phyloP scores from a whole-genome alignment of 768 basidiomycete species.

The Cystobasidiopsis lactophilus region DNA sequence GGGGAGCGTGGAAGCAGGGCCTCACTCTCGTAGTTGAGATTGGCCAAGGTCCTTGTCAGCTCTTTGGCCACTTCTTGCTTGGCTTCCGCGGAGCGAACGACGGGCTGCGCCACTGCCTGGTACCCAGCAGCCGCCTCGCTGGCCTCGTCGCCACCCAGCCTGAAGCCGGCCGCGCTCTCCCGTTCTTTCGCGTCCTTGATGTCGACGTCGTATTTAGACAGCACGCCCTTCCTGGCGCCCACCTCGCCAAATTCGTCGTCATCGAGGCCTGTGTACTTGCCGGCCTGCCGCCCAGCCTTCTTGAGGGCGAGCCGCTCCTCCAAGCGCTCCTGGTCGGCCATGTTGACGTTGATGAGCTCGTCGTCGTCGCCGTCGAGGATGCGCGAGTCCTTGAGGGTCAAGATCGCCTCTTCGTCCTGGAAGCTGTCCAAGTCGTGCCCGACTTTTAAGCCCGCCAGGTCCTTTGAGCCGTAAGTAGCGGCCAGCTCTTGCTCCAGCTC shows the following conservation, averaged over 20 bases:
- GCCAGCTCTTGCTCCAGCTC: constrained; percentile 37
- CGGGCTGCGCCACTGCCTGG: constrained; percentile 4
- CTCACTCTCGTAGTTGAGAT: constrained; percentile 52
- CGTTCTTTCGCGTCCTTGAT: constrained; percentile 35
- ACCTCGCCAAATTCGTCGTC: constrained; percentile 79
- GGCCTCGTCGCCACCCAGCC: constrained; percentile 38
- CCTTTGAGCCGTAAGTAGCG: constrained; percentile 24
- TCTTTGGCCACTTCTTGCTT: constrained; percentile 16
- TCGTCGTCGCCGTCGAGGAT: constrained; percentile 97
- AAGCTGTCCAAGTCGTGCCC: constrained; percentile 80
- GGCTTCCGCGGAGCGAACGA: not conserved
- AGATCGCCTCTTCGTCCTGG: constrained; percentile 79
- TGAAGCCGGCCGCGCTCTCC: constrained; percentile 43
- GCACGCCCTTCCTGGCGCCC: constrained; percentile 59
- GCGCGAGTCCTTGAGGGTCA: constrained; percentile 87
- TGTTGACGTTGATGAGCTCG: constrained; percentile 83
- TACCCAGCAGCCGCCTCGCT: constrained; percentile 20
- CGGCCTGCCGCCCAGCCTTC: constrained; percentile 42
- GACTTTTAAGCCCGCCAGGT: constrained; percentile 84
- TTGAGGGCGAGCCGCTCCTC: constrained; percentile 64
- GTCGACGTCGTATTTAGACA: constrained; percentile 86
- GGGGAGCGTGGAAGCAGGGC: no score
- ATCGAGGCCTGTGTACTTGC: constrained; percentile 80
- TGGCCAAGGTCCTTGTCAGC: constrained; percentile 55
- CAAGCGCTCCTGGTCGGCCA: constrained; percentile 66